These are phyloP conservation scores for Aaosphaeria arxii DNA, from an alignment of 2,329 filamentous ascomycete genomes.

Conservation along the genomic window DNA sequence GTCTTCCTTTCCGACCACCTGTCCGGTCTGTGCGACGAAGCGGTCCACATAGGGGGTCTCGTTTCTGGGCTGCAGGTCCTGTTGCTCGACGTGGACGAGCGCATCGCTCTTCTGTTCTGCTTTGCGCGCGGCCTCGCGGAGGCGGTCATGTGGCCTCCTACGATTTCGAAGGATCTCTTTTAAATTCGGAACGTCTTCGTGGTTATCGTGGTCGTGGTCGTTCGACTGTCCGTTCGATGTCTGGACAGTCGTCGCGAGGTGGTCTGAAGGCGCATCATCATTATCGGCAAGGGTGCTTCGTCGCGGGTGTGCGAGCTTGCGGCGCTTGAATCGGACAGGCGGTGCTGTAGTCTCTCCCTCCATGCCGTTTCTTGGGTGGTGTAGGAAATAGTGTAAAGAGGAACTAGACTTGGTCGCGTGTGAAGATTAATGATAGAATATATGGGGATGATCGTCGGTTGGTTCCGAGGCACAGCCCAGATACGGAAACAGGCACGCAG, in stretches of 20 bases:
- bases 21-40: constrained; percentile 71
- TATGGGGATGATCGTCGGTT: no score
- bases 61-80: constrained; percentile 4
- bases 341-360: constrained; percentile 4
- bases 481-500: no score
- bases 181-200: constrained; percentile 19
- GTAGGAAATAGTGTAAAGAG: no score
- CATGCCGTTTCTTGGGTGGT: no score
- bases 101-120: constrained; percentile 13
- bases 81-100: constrained; percentile 15
- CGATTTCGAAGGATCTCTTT: constrained; percentile 30
- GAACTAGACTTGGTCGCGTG: no score
- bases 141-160: constrained; percentile 24
- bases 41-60: constrained; percentile 37
- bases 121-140: constrained; percentile 16
- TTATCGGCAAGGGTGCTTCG: constrained; percentile 15
- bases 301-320: constrained; percentile 25
- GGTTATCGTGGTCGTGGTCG: constrained; percentile 9
- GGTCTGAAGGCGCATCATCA: constrained; percentile 1
- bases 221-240: neutral
- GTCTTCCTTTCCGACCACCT: constrained; percentile 62
- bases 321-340: constrained; percentile 28
- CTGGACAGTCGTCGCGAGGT: neutral
- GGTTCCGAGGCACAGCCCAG: no score
- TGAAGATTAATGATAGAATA: no score